Percentiles rank a stretch among this genome's conserved stretches.
Evolutionary conservation across 345 rosid genomes (phyloP).

Genomic region (Lepidium aucheri): DNA sequence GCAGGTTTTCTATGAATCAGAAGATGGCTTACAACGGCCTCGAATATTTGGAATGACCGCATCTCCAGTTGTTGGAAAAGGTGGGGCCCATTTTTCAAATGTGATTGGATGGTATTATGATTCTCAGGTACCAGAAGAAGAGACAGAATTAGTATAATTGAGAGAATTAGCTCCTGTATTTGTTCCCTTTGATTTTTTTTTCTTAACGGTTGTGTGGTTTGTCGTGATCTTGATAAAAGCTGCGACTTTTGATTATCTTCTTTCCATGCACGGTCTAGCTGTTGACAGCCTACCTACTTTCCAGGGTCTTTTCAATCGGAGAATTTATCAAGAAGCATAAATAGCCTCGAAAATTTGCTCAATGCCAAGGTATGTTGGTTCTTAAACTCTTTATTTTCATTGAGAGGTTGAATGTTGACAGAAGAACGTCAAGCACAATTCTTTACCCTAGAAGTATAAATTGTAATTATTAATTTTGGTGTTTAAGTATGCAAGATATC

Average conservation of each 20-base stretch:
- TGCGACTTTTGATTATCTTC: slow-evolving; percentile 13
- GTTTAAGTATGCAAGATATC: slow-evolving; percentile 15
- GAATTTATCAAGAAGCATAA: slow-evolving; percentile 70
- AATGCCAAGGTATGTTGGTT: slow-evolving; percentile 70
- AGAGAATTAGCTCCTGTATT: slow-evolving; percentile 10
- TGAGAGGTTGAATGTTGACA: not conserved
- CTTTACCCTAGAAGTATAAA: not conserved
- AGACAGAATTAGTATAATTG: not conserved
- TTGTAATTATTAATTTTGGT: not conserved
- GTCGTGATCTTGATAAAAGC: not conserved
- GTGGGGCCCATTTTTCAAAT: slow-evolving; percentile 28
- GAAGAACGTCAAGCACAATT: not conserved
- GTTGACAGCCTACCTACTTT: slow-evolving; percentile 22
- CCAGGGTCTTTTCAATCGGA: slow-evolving; percentile 71
- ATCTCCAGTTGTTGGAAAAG: slow-evolving; percentile 92
- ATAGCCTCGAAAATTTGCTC: slow-evolving; percentile 85
- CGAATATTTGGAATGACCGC: slow-evolving; percentile 98
- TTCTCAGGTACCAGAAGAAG: too few species aligned
- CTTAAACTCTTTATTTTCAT: not conserved
- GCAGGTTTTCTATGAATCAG: slow-evolving; percentile 62
- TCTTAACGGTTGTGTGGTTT: slow-evolving; percentile 3
- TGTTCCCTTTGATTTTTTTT: not conserved
- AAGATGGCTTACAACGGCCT: slow-evolving; percentile 40
- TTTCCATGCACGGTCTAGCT: not conserved
- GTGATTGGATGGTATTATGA: not conserved